Evolutionary conservation across 2,329 filamentous ascomycete species (phyloP), one percentile per base, ranked within the genome.

Genomic region (Chrysoporthe deuterocubensis): DNA sequence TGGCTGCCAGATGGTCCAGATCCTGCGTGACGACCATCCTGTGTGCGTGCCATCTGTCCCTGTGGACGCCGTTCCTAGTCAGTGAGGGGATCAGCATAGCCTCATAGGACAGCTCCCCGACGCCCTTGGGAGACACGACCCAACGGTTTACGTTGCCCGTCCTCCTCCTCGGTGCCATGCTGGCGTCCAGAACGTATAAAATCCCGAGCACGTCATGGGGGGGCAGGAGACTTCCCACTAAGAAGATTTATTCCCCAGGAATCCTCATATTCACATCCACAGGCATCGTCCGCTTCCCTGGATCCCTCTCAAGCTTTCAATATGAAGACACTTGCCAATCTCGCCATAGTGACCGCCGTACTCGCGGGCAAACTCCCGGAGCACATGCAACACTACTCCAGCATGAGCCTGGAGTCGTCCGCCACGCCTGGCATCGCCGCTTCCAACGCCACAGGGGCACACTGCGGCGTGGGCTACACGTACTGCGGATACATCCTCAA

Each of bases 401-500:
- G 40, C 50, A 43, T 46, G 48, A 14, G 13, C 32, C 8, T 63
- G n/a, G 43, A 59, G 0, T n/a, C 37, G 1, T 46, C 32, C 21
- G 16, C 43, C 13, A 13, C n/a, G 14, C 44, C 6, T 2, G 34
- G n/a, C 8, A 21, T 56, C 18, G 40, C 48, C n/a, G 46, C 44
- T 11, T 42, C 32, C 18, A 70, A 68, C 37, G 26, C 48, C 5
- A 66, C 66, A 8, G 59, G 50, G 2, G 40, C 68, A 9, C 56
- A 34, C 1, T 70, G 68, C 37, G 68, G 68, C 32, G 52, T 70
- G 11, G 68, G 68, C 6, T 70, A 70, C 34, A 70, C 68, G 2
- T 70, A 70, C 60, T 70, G 68, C 66, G 68, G 68, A 1, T 70
- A 70, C 13, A 70, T 70, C 34, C 60, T 70, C 21, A 65, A 70